Conservation (phyloP, 2,329 filamentous ascomycete genomes). For the Ophiocordyceps camponoti-saundersi region DNA sequence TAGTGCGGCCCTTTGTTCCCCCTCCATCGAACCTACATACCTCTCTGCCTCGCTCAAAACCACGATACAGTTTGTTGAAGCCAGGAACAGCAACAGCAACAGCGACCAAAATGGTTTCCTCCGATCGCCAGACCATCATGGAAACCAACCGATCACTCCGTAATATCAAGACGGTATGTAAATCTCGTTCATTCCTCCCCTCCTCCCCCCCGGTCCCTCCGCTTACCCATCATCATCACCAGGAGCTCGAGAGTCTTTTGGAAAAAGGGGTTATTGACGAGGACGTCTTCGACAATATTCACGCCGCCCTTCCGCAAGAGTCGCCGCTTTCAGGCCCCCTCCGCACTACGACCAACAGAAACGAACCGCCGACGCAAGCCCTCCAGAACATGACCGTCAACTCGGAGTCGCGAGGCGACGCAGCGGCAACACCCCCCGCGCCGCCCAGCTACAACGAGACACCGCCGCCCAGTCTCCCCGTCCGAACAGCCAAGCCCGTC, state of each 20-base stretch:
- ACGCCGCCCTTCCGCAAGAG: slow-evolving; percentile 57
- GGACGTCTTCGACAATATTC: slow-evolving; percentile 57
- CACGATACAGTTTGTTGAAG: not conserved
- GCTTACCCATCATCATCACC: not conserved
- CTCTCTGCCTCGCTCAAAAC: not conserved
- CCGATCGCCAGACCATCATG: slow-evolving; percentile 41
- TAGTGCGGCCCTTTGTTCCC: not conserved
- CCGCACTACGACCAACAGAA: slow-evolving; percentile 19
- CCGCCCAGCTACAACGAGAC: slow-evolving; percentile 37
- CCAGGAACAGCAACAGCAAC: not conserved
- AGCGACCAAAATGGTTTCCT: slow-evolving; percentile 25
- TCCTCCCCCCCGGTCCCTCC: not conserved
- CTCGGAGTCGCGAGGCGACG: not conserved
- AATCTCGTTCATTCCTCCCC: not conserved
- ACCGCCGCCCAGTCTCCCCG: slow-evolving; percentile 22
- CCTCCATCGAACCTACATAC: not conserved
- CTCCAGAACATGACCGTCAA: slow-evolving; percentile 23
- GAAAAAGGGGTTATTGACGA: slow-evolving; percentile 68
- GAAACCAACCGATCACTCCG: slow-evolving; percentile 73
- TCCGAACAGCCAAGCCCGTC: slow-evolving; percentile 31
- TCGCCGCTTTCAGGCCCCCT: slow-evolving; percentile 36
- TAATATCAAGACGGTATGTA: slow-evolving; percentile 63
- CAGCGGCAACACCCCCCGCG: slow-evolving; percentile 16
- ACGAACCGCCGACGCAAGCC: slow-evolving; percentile 20
- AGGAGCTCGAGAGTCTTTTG: slow-evolving; percentile 85